Percentiles rank a stretch among this genome's conserved stretches.
These are phyloP conservation scores for Ramaria sp. DNA, from an alignment of 768 basidiomycete species.

Conservation along the genomic window DNA sequence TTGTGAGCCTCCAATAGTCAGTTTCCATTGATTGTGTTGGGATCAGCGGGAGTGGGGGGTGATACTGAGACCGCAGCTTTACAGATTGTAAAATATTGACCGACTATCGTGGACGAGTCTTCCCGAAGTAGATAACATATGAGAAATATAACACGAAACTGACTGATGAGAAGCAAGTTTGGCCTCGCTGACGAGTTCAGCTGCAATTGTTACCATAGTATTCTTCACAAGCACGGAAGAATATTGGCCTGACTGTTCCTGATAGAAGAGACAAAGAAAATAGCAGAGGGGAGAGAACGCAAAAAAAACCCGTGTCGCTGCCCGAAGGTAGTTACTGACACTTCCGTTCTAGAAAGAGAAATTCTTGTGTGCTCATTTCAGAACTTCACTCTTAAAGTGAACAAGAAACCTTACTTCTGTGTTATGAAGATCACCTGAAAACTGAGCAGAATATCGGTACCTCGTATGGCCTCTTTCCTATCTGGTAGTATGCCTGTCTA, in stretches of 20 bases:
- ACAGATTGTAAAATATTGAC: slow-evolving; percentile 88
- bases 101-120: slow-evolving; percentile 46
- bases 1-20: slow-evolving; percentile 37
- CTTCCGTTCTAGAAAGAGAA: slow-evolving; percentile 92
- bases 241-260: slow-evolving; percentile 82
- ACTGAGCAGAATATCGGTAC: slow-evolving; percentile 27
- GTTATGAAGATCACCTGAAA: not conserved
- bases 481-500: slow-evolving; percentile 86
- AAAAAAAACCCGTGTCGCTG: slow-evolving; percentile 83
- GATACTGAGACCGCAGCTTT: slow-evolving; percentile 9
- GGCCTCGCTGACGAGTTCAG: slow-evolving; percentile 54
- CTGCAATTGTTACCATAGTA: slow-evolving; percentile 92
- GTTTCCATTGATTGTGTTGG: not conserved
- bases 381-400: slow-evolving; percentile 79
- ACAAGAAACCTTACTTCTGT: slow-evolving; percentile 72
- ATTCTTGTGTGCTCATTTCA: slow-evolving; percentile 85
- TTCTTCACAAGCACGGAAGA: slow-evolving; percentile 84
- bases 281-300: slow-evolving; percentile 86
- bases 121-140: not conserved
- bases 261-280: slow-evolving; percentile 89
- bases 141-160: not conserved
- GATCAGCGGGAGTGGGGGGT: slow-evolving; percentile 4
- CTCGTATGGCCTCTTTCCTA: slow-evolving; percentile 84
- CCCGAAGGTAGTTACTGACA: slow-evolving; percentile 85
- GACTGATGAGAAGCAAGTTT: not conserved